These are phyloP conservation scores for Talaromyces sp. DNA, from an alignment of 2,329 filamentous ascomycete species.

Conservation along the genomic window DNA sequence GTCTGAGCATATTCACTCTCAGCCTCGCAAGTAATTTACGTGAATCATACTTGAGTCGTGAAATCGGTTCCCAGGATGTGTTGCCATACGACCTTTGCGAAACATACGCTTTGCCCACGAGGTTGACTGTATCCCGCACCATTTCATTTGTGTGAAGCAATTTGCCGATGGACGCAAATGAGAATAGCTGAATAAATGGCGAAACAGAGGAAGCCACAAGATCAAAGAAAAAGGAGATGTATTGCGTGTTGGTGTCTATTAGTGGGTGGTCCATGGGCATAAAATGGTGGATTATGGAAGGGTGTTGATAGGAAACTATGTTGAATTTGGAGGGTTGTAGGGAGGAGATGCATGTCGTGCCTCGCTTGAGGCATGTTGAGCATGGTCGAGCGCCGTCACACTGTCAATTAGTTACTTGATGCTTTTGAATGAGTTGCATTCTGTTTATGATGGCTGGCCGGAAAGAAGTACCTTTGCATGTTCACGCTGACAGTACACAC, in stretches of 20 bases:
- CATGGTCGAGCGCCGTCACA: conserved; percentile 1
- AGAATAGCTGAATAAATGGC: not conserved
- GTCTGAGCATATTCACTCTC: not conserved
- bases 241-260: not conserved
- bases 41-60: not conserved
- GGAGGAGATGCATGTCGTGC: not conserved
- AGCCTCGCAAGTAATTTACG: not conserved
- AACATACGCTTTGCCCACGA: not conserved
- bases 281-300: not conserved
- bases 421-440: no score
- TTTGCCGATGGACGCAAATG: not conserved
- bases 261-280: not conserved
- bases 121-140: not conserved
- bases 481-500: not conserved
- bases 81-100: not conserved
- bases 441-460: not conserved
- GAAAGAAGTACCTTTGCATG: not conserved
- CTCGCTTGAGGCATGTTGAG: conserved; percentile 1
- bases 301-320: not conserved
- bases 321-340: not conserved
- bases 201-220: not conserved
- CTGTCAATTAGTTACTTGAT: not conserved
- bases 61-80: not conserved
- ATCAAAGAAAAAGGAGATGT: not conserved
- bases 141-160: not conserved